Evolutionary conservation across 352 stramenopile genomes (phyloP).

Genomic region (Globisporangium heterothallicum): DNA sequence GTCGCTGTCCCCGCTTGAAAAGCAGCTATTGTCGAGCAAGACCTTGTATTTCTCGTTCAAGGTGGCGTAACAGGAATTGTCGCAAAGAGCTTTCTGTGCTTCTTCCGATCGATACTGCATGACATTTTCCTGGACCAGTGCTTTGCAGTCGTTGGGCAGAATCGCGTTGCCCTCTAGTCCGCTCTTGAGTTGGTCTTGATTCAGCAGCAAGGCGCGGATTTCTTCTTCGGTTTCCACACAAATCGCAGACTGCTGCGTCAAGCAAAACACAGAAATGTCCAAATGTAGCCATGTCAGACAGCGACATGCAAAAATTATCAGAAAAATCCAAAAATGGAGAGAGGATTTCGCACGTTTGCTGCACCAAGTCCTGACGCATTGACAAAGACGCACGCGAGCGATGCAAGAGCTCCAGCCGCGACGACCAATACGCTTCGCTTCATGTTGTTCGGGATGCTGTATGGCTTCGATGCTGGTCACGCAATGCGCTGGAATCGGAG

Average conservation of each 20-base stretch:
- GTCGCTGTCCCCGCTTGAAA: slow-evolving; percentile 41
- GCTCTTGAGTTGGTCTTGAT: slow-evolving; percentile 47
- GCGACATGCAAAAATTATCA: neutral
- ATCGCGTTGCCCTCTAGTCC: slow-evolving; percentile 56
- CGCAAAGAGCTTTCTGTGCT: slow-evolving; percentile 51
- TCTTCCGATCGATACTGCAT: slow-evolving; percentile 46
- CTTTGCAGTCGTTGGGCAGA: slow-evolving; percentile 52
- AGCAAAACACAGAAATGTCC: neutral
- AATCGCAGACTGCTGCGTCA: slow-evolving; percentile 25
- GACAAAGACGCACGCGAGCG: neutral
- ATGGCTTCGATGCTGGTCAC: neutral
- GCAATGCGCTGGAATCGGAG: neutral
- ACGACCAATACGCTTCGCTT: neutral
- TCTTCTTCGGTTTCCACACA: slow-evolving; percentile 42
- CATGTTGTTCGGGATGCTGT: too few relatives aligned
- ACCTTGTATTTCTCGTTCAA: slow-evolving; percentile 59
- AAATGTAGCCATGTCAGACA: too few relatives aligned
- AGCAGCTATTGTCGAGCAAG: slow-evolving; percentile 66
- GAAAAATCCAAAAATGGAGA: neutral
- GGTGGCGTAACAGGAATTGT: slow-evolving; percentile 52
- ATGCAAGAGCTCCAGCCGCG: neutral
- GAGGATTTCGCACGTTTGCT: slow-evolving; percentile 19
- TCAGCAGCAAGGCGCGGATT: slow-evolving; percentile 47
- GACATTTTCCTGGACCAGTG: slow-evolving; percentile 49
- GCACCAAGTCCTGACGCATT: slow-evolving; percentile 21